phyloP scores from a whole-genome alignment of 176 grass and related monocot species.

The Thinopyrum elongatum region DNA sequence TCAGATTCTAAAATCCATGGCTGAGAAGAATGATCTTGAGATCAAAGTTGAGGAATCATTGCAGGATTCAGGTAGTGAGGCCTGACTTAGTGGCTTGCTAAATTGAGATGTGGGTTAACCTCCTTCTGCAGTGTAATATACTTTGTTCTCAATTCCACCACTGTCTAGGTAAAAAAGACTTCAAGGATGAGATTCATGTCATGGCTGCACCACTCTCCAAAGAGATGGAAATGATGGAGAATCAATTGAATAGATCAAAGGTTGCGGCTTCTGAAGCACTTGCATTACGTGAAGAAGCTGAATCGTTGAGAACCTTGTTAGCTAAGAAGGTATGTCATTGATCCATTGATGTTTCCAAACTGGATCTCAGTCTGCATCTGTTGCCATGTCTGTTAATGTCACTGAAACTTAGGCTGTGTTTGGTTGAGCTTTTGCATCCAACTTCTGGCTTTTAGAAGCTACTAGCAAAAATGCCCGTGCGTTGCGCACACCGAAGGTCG shows the following conservation, averaged over 20 bases:
- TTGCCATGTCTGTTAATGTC: not conserved
- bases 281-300: conserved; percentile 71
- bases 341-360: not conserved
- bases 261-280: conserved; percentile 66
- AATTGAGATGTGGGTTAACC: not conserved
- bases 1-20: conserved; percentile 58
- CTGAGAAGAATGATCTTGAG: conserved; percentile 89
- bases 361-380: conserved; percentile 14
- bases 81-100: not conserved
- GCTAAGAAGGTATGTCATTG: conserved; percentile 59
- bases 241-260: conserved; percentile 86
- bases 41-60: conserved; percentile 83
- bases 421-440: no score
- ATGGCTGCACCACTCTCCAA: conserved; percentile 84
- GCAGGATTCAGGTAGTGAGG: conserved; percentile 84
- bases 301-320: conserved; percentile 61
- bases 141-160: conserved; percentile 6
- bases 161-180: conserved; percentile 80
- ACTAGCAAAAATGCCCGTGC: no score
- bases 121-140: conserved; percentile 22
- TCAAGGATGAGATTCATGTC: conserved; percentile 94
- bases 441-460: no score
- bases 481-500: no score
- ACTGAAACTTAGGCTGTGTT: not conserved
- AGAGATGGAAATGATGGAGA: conserved; percentile 96